phyloP scores from a whole-genome alignment of 495 filamentous ascomycete genomes.

The Cladorrhinum samala region DNA sequence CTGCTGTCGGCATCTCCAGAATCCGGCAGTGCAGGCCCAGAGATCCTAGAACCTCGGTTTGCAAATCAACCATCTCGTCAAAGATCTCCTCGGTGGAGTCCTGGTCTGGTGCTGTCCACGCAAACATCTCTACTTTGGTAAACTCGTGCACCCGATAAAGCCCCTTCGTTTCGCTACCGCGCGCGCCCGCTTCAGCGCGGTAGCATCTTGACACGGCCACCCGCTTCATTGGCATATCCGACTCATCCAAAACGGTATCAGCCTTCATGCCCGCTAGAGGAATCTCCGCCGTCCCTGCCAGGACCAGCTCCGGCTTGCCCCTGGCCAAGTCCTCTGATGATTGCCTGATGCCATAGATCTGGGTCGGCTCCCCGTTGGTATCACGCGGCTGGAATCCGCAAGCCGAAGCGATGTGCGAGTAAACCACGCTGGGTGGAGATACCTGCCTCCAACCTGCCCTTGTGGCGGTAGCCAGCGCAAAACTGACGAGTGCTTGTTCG shows the following conservation, averaged over 20 bases:
- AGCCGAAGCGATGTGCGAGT: conserved; percentile 80
- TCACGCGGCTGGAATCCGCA: conserved; percentile 94
- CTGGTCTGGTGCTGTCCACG: conserved; percentile 59
- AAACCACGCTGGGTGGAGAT: conserved; percentile 82
- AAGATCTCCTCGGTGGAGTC: conserved; percentile 54
- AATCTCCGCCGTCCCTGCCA: conserved; percentile 90
- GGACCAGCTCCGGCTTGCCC: conserved; percentile 58
- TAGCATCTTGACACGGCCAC: conserved; percentile 86
- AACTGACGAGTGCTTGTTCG: conserved; percentile 87
- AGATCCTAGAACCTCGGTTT: conserved; percentile 69
- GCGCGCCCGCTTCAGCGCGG: conserved; percentile 84
- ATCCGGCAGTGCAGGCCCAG: conserved; percentile 82
- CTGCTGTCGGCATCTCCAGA: conserved; percentile 82
- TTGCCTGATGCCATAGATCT: conserved; percentile 75
- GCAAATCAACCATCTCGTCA: conserved; percentile 74
- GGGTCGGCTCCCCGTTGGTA: conserved; percentile 72
- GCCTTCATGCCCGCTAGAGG: conserved; percentile 88
- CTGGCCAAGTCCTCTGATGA: conserved; percentile 48
- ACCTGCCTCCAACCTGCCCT: conserved; percentile 68
- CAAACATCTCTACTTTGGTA: conserved; percentile 96
- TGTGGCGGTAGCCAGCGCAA: conserved; percentile 64
- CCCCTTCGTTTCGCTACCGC: conserved; percentile 86
- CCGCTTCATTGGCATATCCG: conserved; percentile 58
- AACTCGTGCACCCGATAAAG: conserved; percentile 99
- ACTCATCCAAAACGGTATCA: conserved; percentile 52